Conservation (phyloP, 768 basidiomycete genomes). For the Cystobasidium tubakii region DNA sequence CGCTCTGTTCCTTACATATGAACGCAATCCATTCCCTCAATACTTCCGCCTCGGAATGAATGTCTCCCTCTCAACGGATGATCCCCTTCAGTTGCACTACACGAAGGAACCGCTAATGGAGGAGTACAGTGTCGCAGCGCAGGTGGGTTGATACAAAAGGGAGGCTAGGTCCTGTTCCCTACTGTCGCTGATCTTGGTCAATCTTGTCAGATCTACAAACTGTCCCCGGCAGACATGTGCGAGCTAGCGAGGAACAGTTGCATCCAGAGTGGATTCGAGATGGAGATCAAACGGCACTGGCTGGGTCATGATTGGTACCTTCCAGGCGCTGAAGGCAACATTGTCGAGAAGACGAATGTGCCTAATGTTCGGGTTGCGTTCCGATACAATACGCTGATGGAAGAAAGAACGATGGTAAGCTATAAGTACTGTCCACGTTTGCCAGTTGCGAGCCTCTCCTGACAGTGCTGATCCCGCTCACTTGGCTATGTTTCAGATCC, state of each 20-base stretch:
- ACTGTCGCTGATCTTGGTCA: conserved; percentile 1
- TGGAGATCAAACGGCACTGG: conserved; percentile 92
- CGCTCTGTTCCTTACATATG: conserved; percentile 90
- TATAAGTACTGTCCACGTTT: background rate
- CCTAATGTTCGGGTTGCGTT: conserved; percentile 85
- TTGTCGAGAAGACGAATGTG: conserved; percentile 99
- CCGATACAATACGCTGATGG: conserved; percentile 78
- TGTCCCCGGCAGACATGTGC: conserved; percentile 71
- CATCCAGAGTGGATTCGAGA: conserved; percentile 93
- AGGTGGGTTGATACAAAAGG: conserved; percentile 55
- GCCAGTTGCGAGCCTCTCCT: background rate
- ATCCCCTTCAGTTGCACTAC: conserved; percentile 94
- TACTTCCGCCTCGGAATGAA: conserved; percentile 92
- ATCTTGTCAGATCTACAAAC: conserved; percentile 76
- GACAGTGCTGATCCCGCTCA: background rate
- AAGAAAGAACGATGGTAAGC: conserved; percentile 59
- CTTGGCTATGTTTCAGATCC: conserved; percentile 16
- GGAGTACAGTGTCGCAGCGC: conserved; percentile 96
- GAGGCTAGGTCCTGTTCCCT: background rate
- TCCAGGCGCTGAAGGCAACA: conserved; percentile 86
- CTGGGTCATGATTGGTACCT: conserved; percentile 88
- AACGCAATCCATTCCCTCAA: conserved; percentile 91
- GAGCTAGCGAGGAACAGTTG: conserved; percentile 98
- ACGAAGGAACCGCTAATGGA: conserved; percentile 96
- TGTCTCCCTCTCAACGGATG: conserved; percentile 91